Base-by-base conservation (phyloP, 2,329 filamentous ascomycete species). In the Colletotrichum eleusines region DNA sequence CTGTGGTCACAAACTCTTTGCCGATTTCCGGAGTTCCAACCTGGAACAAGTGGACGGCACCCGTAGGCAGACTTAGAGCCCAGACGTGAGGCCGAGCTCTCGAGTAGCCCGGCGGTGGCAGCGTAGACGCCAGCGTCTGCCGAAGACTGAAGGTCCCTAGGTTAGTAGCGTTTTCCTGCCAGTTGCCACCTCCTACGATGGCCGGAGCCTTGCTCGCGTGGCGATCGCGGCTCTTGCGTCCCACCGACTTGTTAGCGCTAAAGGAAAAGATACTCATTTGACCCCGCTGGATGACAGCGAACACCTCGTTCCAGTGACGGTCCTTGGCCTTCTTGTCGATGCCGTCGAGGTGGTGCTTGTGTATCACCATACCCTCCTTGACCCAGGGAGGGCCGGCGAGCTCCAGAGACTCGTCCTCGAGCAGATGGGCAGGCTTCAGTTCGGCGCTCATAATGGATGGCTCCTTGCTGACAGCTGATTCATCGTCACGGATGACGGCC, bases 31-130 rank as follows among this genome's bases (percentile, higher is more conserved):
- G 90, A 0, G 96, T 99, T 66, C 96, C 96, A 59, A 96, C 96
- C 77, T 98, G 95, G 87, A 99, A 99, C n/a, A 99, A 87, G 79
- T 99, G 96, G 0, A 99, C 95, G 0, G 95, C 95, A 16, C 96
- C 96, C 1, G 91, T 97, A 0, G 96, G 95, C 55, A 99, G 84
- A 73, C 93, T 97, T 62, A 99, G 84, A 2, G 96, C 95, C 92
- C 95, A 99, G 1, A 99, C 96, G 79, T 98, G 91, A 5, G 95
- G 95, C 14, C 96, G 88, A 35, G 91, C 89, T 77, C 97, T 94
- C 42, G 94, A 98, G 81, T 98, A 98, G 14, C 96, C 96, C 0
- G 96, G 95, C 0, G 94, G 88, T 11, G 96, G 96, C 18, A 99
- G 88, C 0, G 92, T 90, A 66, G 94, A 97, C 14, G 96, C 96